Evolutionary conservation across 805 yeast species (phyloP).

Genomic region (Cyberlindnera americana): DNA sequence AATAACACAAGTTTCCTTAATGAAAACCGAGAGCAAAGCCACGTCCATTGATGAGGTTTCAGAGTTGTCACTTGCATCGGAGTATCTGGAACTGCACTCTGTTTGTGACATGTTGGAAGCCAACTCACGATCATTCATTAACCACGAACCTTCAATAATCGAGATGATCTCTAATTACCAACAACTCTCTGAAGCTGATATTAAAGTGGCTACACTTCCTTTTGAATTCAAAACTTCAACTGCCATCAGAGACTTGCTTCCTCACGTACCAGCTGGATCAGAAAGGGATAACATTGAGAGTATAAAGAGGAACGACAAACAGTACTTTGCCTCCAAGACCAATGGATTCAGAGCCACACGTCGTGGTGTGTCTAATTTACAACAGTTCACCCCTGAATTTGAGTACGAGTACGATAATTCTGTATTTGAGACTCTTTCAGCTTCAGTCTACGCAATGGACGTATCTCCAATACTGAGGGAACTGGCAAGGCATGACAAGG

Average conservation of each 20-base stretch:
- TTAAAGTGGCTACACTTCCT: constrained; percentile 32
- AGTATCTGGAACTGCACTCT: constrained; percentile 13
- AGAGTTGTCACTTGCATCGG: constrained; percentile 1
- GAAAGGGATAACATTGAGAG: not conserved
- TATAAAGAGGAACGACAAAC: constrained; percentile 14
- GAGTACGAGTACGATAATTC: constrained; percentile 9
- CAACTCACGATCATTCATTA: constrained; percentile 13
- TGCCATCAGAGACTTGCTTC: constrained; percentile 26
- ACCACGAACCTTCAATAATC: constrained; percentile 12
- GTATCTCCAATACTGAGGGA: constrained; percentile 25
- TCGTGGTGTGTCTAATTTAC: constrained; percentile 7
- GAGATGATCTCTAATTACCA: constrained; percentile 37
- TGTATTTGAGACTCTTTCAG: constrained; percentile 16
- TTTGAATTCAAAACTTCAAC: constrained; percentile 40
- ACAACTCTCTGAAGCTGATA: constrained; percentile 32
- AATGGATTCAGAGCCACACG: constrained; percentile 18
- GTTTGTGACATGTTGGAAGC: constrained; percentile 14
- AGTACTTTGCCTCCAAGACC: constrained; percentile 15
- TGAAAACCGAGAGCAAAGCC: too few species aligned
- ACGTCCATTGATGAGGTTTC: not conserved
- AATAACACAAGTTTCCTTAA: not conserved
- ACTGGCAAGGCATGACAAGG: constrained; percentile 22
- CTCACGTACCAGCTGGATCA: not conserved
- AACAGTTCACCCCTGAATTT: constrained; percentile 8
- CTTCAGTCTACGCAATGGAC: constrained; percentile 13